A percentile compares a stretch with the other conserved stretches of the same genome.
Evolutionary conservation across 495 filamentous ascomycete species (phyloP).

Genomic region (Aspergillus ostianus): DNA sequence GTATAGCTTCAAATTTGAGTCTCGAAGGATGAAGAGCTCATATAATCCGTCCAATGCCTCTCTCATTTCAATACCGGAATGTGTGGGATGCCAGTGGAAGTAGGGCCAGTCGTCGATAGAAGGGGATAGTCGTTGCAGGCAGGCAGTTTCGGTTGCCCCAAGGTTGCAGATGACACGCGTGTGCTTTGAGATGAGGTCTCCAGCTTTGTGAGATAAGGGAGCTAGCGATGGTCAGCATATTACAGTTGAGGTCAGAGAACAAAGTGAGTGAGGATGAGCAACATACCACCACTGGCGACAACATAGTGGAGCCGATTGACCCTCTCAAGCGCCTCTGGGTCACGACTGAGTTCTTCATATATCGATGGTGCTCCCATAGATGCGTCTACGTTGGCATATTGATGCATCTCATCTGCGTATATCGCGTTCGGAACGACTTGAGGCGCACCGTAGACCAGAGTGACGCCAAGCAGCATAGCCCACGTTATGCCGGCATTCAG

Average conservation of each 20-base stretch:
- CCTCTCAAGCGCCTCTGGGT: conserved; percentile 4
- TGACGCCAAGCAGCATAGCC: conserved; percentile 4
- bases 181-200: conserved; percentile 2
- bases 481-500: conserved; percentile 4
- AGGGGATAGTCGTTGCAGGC: conserved; percentile 2
- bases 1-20: not conserved
- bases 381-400: conserved; percentile 4
- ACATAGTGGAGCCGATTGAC: conserved; percentile 4
- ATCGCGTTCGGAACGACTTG: not conserved
- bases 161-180: conserved; percentile 4
- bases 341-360: not conserved
- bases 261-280: not conserved
- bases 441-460: conserved; percentile 3
- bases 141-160: conserved; percentile 3
- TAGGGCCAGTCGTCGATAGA: conserved; percentile 4
- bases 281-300: conserved; percentile 5
- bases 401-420: conserved; percentile 6
- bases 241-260: not conserved
- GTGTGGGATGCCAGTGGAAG: conserved; percentile 5
- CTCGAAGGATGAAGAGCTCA: conserved; percentile 1
- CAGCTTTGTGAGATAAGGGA: conserved; percentile 4
- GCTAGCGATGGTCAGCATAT: not conserved
- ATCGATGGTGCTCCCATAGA: conserved; percentile 6
- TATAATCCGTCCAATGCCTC: conserved; percentile 1
- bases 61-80: conserved; percentile 2